Evolutionary conservation across 2,329 filamentous ascomycete genomes (phyloP), one percentile per base, ranked within the genome.

Genomic region (Zymoseptoria ardabiliae): DNA sequence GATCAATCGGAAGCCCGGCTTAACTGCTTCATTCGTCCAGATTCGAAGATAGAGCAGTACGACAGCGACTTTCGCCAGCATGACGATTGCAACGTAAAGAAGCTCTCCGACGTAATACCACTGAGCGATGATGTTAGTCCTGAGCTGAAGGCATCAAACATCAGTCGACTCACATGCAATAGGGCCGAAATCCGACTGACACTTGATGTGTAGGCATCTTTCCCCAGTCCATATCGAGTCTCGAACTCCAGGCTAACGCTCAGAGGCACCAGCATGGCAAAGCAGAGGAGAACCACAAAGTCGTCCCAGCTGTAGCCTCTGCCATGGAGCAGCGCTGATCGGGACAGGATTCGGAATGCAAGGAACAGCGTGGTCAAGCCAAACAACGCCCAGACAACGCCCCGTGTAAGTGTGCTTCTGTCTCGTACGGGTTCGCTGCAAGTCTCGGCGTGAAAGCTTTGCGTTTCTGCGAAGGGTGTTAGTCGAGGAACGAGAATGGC

Each of bases 271-370:
- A 58, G 53, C 35, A 64, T 54, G 25, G 55, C 51, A 22, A 64
- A 61, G 11, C 56, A 56, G 35, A 59, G 55, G 28, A 62, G 35
- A 2, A 64, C 59, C 3, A 65, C 57, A 56, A 59, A 59, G 30
- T 65, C 63, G 52, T 65, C 63, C 61, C 60, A 65, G 23, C 58
- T 57, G 53, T 56, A 59, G 25, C 63, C 63, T 30, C 58, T 65
- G 9, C 63, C 63, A 28, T 61, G 57, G 17, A 65, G 51, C 4
- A 51, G 48, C 20, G 55, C 58, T 53, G 57, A 59, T 54, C 63
- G 57, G 17, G 63, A 62, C 7, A 65, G 30, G 7, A 63, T 52
- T 23, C 63, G 52, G 19, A 62, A 59, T 3, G 55, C 51, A 10
- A 63, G 55, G 53, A 65, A 65, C 4, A 64, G 54, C 7, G 59